Conservation (phyloP, 768 basidiomycete genomes). For the Pholiota conissans region DNA sequence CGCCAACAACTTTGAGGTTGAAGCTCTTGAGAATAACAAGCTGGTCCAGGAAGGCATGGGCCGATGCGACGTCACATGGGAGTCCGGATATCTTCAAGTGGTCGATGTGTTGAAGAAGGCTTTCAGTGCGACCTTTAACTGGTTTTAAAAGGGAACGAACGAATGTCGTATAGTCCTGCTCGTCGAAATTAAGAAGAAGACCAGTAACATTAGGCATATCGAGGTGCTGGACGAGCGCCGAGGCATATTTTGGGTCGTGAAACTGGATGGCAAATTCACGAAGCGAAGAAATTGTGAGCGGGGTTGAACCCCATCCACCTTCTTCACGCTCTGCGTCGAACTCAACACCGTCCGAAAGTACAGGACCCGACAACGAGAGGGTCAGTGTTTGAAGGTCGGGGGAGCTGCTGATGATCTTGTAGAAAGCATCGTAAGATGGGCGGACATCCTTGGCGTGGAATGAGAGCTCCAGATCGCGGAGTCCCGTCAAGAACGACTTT, state of each 20-base stretch:
- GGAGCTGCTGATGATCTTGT: constrained; percentile 49
- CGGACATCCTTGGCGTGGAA: constrained; percentile 65
- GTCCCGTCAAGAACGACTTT: constrained; percentile 39
- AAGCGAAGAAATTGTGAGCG: constrained; percentile 41
- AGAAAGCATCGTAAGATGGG: constrained; percentile 56
- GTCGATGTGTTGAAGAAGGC: constrained; percentile 49
- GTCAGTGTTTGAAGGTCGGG: constrained; percentile 54
- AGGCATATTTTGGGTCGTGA: constrained; percentile 37
- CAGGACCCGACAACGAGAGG: constrained; percentile 59
- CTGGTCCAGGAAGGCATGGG: constrained; percentile 43
- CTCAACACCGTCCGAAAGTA: constrained; percentile 14
- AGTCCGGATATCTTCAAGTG: constrained; percentile 54
- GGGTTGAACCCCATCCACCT: constrained; percentile 34
- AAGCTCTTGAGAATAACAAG: constrained; percentile 48
- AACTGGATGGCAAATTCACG: constrained; percentile 37
- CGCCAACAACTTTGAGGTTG: constrained; percentile 29
- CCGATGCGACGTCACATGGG: constrained; percentile 35
- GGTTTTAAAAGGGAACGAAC: constrained; percentile 42
- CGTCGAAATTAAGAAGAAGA: constrained; percentile 57
- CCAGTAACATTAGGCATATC: constrained; percentile 38
- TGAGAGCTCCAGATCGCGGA: constrained; percentile 57
- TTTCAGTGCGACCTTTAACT: constrained; percentile 36
- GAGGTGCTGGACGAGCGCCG: constrained; percentile 38
- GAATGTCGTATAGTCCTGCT: constrained; percentile 53
- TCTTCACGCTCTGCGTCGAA: constrained; percentile 22